Evolutionary conservation across 1,284 basidiomycete species (phyloP), one percentile per base, ranked within the genome.

Genomic region (Tilletia caries): DNA sequence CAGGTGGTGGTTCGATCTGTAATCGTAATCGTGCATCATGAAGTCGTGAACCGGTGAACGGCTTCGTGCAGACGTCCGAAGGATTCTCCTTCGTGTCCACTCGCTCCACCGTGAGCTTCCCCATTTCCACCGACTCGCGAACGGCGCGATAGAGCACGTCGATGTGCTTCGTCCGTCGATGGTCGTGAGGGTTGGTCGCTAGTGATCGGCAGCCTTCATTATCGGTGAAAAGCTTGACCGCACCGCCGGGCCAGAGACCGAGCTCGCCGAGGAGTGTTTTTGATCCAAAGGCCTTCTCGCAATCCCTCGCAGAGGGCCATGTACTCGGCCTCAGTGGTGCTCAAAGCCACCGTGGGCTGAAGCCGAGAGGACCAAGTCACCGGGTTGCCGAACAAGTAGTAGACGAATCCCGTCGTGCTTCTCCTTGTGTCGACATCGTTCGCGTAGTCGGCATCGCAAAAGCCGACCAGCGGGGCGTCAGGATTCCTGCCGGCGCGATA

Each of bases 361-460:
- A n/a, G n/a, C n/a, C n/a, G n/a, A n/a, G n/a, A n/a, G n/a, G n/a
- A 62, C 41, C 10, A 44, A 62, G 58, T 32, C 18, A 62, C 58
- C 20, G 33, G 33, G 32, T 62, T 62, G 8, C 58, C 58, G 32
- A 34, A 29, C 58, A 27, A 20, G 32, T 25, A 62, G 23, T 32
- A 62, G 3, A 62, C 58, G 32, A 32, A 62, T 4, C 58, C 58
- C n/a, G 58, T 32, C 3, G 58, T 62, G 3, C n/a, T 25, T 13
- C 58, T 20, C 23, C 58, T 20, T 5, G 46, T 50, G 6, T 50
- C 20, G 18, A 20, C 18, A 50, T 50, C 46, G 25, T 23, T 23
- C 6, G 46, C 46, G 25, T 6, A 50, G 18, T 50, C 46, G 6
- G 46, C 20, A 23, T 50, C 46, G 46, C 46, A 50, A 23, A 50